Evolutionary conservation across 495 filamentous ascomycete species (phyloP).

Genomic region (Lasiosphaeris hirsuta): DNA sequence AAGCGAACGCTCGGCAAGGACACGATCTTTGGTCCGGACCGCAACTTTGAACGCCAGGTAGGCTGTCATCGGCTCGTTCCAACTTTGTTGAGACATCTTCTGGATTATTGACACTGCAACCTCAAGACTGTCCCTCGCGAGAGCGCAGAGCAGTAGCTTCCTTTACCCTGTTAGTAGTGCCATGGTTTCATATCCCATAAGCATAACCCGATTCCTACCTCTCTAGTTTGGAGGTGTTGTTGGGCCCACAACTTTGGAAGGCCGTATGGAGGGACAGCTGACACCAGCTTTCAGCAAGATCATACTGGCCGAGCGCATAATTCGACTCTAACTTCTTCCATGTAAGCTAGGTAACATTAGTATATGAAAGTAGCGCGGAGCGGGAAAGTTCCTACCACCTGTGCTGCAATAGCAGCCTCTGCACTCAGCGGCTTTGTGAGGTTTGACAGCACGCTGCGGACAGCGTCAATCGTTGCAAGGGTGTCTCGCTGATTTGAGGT

Average conservation of each 20-base stretch:
- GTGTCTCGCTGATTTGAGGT: conserved; percentile 38
- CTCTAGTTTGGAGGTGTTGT: conserved; percentile 64
- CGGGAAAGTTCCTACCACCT: conserved; percentile 52
- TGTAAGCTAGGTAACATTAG: conserved; percentile 51
- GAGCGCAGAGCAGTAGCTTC: conserved; percentile 65
- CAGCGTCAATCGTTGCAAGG: conserved; percentile 19
- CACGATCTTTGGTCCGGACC: conserved; percentile 53
- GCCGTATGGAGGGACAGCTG: conserved; percentile 59
- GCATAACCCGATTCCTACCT: conserved; percentile 45
- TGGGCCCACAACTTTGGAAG: conserved; percentile 59
- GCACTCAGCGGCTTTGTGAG: conserved; percentile 40
- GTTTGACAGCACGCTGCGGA: conserved; percentile 18
- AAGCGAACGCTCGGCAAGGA: conserved; percentile 57
- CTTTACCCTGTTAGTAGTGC: conserved; percentile 38
- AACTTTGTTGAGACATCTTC: conserved; percentile 55
- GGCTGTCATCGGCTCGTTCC: conserved; percentile 59
- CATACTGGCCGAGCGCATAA: conserved; percentile 50
- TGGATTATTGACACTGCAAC: conserved; percentile 54
- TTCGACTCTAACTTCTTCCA: conserved; percentile 70
- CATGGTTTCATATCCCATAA: too few relatives aligned
- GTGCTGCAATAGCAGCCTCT: conserved; percentile 63
- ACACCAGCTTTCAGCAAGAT: conserved; percentile 67
- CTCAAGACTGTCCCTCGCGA: conserved; percentile 52
- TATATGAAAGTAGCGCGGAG: neutral
- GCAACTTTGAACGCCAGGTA: conserved; percentile 76